Evolutionary conservation across 2,329 filamentous ascomycete species (phyloP).

Genomic region (Fusarium nelsonii): DNA sequence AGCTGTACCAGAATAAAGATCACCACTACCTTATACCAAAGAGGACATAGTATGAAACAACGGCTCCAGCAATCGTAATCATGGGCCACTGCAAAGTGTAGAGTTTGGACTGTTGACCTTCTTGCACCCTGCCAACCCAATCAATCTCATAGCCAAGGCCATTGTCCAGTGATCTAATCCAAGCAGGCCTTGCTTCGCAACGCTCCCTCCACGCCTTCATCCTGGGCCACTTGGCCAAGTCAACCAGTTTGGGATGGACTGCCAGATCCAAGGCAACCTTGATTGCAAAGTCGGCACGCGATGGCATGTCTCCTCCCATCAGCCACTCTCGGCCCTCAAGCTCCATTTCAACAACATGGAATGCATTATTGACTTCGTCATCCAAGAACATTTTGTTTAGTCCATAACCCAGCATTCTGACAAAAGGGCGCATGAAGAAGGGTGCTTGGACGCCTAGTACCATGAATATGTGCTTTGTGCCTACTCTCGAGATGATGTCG

Average conservation of each 20-base stretch:
- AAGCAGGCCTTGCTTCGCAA: background rate
- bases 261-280: background rate
- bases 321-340: background rate
- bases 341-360: background rate
- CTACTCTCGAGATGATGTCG: background rate
- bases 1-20: fast-evolving
- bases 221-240: background rate
- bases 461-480: background rate
- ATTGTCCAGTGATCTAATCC: background rate
- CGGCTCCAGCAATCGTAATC: fast-evolving
- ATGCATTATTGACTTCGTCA: background rate
- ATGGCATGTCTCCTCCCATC: background rate
- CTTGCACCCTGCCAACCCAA: background rate
- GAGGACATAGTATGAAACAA: background rate
- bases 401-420: background rate
- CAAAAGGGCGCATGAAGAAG: background rate
- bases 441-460: background rate
- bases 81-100: background rate
- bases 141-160: background rate
- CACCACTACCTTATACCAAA: background rate
- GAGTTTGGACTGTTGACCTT: background rate
- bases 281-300: background rate
- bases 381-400: background rate
- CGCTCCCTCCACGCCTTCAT: background rate
- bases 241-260: background rate